Conservation (phyloP, 2,329 filamentous ascomycete species). For the Pestalotiopsis sp. region DNA sequence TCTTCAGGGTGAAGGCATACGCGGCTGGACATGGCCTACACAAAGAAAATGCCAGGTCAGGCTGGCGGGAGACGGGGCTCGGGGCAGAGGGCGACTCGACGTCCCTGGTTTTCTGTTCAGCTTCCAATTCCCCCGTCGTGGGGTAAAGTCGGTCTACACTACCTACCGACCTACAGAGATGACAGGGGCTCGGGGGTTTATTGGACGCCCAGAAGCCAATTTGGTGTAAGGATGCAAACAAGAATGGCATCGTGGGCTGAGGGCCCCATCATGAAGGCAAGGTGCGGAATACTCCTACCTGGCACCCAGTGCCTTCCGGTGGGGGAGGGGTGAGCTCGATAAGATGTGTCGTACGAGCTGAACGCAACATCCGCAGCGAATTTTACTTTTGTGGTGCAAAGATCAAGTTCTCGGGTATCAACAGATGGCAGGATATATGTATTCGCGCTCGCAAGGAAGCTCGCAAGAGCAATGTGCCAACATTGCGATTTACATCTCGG, state of each 20-base stretch:
- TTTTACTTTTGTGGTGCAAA: too few relatives aligned
- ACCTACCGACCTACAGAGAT: not conserved
- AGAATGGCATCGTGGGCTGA: not conserved
- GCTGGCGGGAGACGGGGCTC: not conserved
- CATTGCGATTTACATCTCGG: too few relatives aligned
- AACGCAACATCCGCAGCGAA: too few relatives aligned
- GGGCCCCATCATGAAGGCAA: not conserved
- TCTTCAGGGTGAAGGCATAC: conserved; percentile 7
- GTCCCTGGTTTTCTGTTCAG: not conserved
- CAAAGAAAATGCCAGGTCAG: not conserved
- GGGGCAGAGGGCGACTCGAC: not conserved
- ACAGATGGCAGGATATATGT: too few relatives aligned
- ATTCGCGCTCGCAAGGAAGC: not conserved
- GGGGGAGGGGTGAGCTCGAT: not conserved
- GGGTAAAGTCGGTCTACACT: not conserved
- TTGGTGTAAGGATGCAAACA: not conserved
- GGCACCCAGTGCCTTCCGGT: not conserved
- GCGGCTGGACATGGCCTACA: not conserved
- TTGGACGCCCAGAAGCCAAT: not conserved
- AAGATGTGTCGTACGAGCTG: not conserved
- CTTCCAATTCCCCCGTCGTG: not conserved
- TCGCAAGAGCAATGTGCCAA: not conserved
- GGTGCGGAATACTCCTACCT: not conserved
- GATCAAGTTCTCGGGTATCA: too few relatives aligned
- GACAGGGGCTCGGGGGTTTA: not conserved